Conservation (phyloP, 495 filamentous ascomycete species). For the Podospora appendiculata region DNA sequence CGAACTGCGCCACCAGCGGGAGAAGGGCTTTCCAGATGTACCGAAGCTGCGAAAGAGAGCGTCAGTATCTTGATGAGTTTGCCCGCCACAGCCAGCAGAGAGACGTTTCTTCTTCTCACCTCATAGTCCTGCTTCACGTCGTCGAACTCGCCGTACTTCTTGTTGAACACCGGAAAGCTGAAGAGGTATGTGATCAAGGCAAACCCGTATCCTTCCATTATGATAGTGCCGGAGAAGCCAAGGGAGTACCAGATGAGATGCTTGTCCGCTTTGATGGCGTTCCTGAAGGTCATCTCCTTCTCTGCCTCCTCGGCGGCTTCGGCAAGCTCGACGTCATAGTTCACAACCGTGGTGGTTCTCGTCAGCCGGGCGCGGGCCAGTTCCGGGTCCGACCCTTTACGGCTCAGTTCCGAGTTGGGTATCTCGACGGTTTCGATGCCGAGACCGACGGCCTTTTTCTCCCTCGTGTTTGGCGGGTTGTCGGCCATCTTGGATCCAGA, state of each 20-base stretch:
- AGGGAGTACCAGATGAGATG: constrained; percentile 20
- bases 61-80: constrained; percentile 14
- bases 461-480: too few species aligned
- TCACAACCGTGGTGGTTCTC: neutral
- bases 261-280: constrained; percentile 12
- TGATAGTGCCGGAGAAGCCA: constrained; percentile 22
- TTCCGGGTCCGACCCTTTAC: neutral
- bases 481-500: too few species aligned
- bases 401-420: too few species aligned
- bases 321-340: constrained; percentile 14
- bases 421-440: too few species aligned
- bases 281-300: constrained; percentile 13
- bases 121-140: constrained; percentile 12
- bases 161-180: constrained; percentile 41
- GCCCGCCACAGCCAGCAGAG: constrained; percentile 20
- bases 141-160: constrained; percentile 42
- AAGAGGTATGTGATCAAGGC: constrained; percentile 37
- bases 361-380: neutral
- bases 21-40: constrained; percentile 36
- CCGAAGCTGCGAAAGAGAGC: constrained; percentile 30
- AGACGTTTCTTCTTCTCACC: constrained; percentile 10
- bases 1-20: constrained; percentile 31
- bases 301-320: constrained; percentile 7
- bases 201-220: constrained; percentile 28
- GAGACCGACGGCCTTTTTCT: too few species aligned